A percentile compares a stretch with the other conserved stretches of the same genome.
These are phyloP conservation scores for Boletus sensibilis DNA, from an alignment of 768 basidiomycete species.

Conservation along the genomic window DNA sequence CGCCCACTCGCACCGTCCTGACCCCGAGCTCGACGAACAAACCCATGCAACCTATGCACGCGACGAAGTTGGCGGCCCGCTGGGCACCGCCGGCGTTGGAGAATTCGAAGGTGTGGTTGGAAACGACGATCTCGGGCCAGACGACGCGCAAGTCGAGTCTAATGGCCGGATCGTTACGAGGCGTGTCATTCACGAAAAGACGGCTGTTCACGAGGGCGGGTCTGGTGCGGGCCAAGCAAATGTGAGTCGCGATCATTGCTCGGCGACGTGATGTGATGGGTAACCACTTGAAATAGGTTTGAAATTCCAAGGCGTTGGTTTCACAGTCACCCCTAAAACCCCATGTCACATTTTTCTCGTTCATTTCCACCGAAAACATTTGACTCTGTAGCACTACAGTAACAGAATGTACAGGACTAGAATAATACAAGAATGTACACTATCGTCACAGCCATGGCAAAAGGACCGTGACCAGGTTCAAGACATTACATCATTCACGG, in stretches of 20 bases:
- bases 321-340: background rate
- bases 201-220: background rate
- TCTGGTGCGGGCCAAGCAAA: constrained; percentile 13
- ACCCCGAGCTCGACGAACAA: constrained; percentile 16
- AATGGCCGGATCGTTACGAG: constrained; percentile 26
- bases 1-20: constrained; percentile 7
- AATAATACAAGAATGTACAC: constrained; percentile 3
- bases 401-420: constrained; percentile 1
- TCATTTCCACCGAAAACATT: background rate
- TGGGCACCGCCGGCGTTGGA: constrained; percentile 28
- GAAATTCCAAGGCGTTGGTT: constrained; percentile 4
- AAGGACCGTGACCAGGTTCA: background rate
- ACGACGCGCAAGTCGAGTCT: constrained; percentile 21
- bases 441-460: background rate
- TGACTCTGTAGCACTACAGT: background rate
- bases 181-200: constrained; percentile 12
- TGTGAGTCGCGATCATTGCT: constrained; percentile 10
- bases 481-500: background rate
- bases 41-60: constrained; percentile 30
- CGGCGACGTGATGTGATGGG: background rate
- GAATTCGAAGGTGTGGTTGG: constrained; percentile 33
- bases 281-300: constrained; percentile 5
- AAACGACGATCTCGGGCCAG: constrained; percentile 29
- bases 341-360: background rate
- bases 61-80: constrained; percentile 29